These are phyloP conservation scores for Corymbia citriodora DNA, from an alignment of 441 rosid species.

Conservation along the genomic window DNA sequence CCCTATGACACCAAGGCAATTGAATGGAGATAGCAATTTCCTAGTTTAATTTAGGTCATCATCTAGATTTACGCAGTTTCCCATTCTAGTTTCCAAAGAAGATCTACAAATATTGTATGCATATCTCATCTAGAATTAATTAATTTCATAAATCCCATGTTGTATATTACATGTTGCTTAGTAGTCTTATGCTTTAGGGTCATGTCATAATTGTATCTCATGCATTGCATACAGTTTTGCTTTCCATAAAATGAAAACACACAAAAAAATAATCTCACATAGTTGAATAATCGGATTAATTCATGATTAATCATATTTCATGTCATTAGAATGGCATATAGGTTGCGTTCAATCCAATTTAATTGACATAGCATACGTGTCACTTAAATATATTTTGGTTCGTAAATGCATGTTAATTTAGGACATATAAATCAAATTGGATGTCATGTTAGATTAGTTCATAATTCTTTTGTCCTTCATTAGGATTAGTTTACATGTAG, in stretches of 20 bases:
- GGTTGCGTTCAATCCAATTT: background rate
- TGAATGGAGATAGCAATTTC: background rate
- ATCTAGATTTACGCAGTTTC: background rate
- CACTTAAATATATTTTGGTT: background rate
- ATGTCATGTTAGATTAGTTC: background rate
- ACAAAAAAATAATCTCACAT: background rate
- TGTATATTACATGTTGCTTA: background rate
- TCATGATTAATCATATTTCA: background rate
- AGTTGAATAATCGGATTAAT: background rate
- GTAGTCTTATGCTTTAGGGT: background rate
- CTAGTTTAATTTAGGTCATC: background rate
- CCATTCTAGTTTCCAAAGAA: background rate
- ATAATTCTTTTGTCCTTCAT: no score
- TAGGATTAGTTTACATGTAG: no score
- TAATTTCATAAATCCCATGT: background rate
- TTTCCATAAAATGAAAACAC: background rate
- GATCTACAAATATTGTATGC: no score
- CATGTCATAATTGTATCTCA: background rate
- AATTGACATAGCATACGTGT: background rate
- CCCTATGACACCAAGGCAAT: background rate
- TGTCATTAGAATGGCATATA: background rate
- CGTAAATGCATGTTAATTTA: background rate
- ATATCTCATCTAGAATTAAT: background rate
- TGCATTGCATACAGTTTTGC: background rate
- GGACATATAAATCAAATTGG: background rate